A percentile compares a stretch with the other conserved stretches of the same genome.
Evolutionary conservation across 345 rosid genomes (phyloP).

Genomic region (Gossypium herbaceum): DNA sequence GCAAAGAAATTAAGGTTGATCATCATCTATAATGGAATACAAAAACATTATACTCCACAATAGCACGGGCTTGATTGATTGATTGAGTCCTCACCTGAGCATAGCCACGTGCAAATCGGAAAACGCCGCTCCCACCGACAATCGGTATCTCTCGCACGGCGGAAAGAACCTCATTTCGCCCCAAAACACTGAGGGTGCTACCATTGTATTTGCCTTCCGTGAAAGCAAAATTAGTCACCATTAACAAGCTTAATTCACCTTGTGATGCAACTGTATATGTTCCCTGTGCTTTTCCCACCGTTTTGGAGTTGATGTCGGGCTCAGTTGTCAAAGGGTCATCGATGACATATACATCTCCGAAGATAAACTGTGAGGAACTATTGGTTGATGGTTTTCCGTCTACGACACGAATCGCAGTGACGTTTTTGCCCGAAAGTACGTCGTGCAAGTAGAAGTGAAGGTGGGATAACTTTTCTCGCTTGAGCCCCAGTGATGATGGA

Average conservation of each 20-base stretch:
- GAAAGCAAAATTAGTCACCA: slow-evolving; percentile 2
- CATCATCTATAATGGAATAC: neutral
- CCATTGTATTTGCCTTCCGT: slow-evolving; percentile 1
- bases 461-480: slow-evolving; percentile 8
- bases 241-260: neutral
- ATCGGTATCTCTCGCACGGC: neutral
- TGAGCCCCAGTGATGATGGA: neutral
- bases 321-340: slow-evolving; percentile 9
- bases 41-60: slow-evolving; percentile 7
- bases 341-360: neutral
- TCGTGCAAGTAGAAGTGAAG: slow-evolving; percentile 11
- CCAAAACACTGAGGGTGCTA: neutral
- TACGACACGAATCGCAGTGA: neutral
- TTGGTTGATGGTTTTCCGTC: neutral
- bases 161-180: neutral
- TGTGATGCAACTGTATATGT: neutral
- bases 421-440: neutral
- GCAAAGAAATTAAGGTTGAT: neutral
- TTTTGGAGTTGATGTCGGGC: neutral
- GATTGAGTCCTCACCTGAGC: neutral
- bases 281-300: slow-evolving; percentile 12
- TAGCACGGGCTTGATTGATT: neutral
- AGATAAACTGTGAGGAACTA: neutral
- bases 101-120: slow-evolving; percentile 3
- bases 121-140: neutral